Base-by-base conservation (phyloP, 306 rosid species). In the Potentilla sterilis region DNA sequence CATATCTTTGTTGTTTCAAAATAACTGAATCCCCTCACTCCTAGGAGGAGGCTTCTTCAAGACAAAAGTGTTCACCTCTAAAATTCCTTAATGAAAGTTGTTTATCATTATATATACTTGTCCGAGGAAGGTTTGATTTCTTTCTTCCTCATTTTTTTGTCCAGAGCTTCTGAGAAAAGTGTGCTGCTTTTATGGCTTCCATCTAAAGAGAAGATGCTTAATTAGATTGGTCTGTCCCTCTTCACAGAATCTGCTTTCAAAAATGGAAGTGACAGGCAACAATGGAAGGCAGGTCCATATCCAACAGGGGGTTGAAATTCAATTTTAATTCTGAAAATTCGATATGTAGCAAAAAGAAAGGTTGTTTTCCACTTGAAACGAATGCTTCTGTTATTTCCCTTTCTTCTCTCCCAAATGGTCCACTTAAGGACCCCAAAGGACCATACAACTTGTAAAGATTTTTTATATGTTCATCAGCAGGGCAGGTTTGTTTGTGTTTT, bases 11-110 rank as follows among this genome's bases (percentile, higher is more conserved):
- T 79, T 87, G 75, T 80, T 82, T 79, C 83, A 74, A 84, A 80
- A 75, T 74, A 78, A 81, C 82, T 80, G 85, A 86, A 83, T 85
- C 82, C 28, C 92, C 91, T 83, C 85, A 87, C 87, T 88, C 90
- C 89, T 84, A 90, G 93, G 89, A 81, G 86, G 86, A 84, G 87
- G 87, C 96, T 90, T 90, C 87, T 78, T 73, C 84, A 75, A 75
- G 86, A 90, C 89, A 90, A 89, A 92, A 92, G 96, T 83, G 72
- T 69, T 86, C 42, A 75, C 74, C 65, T 35, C 80, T 18, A 18
- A 67, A 89, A 84, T 86, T 85, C 86, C 79, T 81, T 81, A 66
- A 78, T 84, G 67, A 89, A 89, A 87, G 88, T 81, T 82, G 77
- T 82, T 88, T 72, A 72, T 52, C 40, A 84, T 86, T 80, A 81